A percentile compares a stretch with the other conserved stretches of the same genome.
phyloP scores from a whole-genome alignment of 2,329 filamentous ascomycete genomes.

The Rutstroemia sp. region DNA sequence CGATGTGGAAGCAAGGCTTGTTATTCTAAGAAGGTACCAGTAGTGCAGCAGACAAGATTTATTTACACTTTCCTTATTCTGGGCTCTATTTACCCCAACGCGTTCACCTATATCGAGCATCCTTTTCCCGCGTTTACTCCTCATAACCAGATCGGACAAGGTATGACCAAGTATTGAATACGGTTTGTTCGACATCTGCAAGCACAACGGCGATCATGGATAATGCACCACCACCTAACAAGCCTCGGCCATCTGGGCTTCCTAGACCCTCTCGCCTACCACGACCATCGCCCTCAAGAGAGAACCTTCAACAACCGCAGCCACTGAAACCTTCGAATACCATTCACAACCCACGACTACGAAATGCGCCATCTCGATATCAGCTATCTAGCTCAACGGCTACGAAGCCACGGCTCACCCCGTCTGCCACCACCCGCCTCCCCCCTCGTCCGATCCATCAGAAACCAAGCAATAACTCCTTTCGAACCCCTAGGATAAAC shows the following conservation, averaged over 20 bases:
- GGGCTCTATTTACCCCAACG: too few relatives aligned
- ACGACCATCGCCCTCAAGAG: constrained; percentile 39
- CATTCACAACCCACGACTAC: constrained; percentile 22
- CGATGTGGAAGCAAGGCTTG: too few relatives aligned
- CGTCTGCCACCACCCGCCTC: constrained; percentile 1
- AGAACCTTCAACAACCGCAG: constrained; percentile 35
- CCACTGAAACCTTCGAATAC: constrained; percentile 7
- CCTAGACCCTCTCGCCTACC: constrained; percentile 48
- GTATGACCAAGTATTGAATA: constrained; percentile 14
- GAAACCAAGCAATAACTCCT: constrained; percentile 18
- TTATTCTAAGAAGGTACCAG: too few relatives aligned
- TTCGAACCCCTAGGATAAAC: constrained; percentile 11
- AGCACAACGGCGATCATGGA: constrained; percentile 21
- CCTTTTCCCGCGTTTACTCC: too few relatives aligned
- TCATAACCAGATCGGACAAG: background rate
- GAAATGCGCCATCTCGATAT: constrained; percentile 21
- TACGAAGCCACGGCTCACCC: background rate
- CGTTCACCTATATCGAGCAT: too few relatives aligned
- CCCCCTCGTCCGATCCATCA: constrained; percentile 8
- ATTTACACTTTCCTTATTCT: too few relatives aligned
- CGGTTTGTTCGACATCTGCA: background rate
- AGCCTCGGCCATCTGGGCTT: constrained; percentile 29
- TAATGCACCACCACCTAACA: constrained; percentile 15
- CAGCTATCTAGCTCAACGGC: constrained; percentile 13
- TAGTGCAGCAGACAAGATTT: too few relatives aligned